phyloP scores from a whole-genome alignment of 768 basidiomycete genomes.

The Agrocybe pediades region DNA sequence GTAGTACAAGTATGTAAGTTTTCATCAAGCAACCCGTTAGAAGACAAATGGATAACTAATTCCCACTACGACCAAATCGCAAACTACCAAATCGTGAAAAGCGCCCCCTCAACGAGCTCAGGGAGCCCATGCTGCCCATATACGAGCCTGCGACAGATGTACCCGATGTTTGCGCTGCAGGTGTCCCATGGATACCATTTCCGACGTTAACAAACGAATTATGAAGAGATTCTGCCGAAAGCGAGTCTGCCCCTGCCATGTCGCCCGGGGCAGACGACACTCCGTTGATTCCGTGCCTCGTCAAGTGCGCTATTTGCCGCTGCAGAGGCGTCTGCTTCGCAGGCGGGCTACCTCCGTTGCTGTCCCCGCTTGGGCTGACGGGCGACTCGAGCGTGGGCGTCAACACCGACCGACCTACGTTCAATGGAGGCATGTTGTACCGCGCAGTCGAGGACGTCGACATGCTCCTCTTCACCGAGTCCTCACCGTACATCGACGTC shows the following conservation, averaged over 20 bases:
- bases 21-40: constrained; percentile 6
- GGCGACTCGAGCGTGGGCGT: constrained; percentile 44
- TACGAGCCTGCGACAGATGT: constrained; percentile 66
- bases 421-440: constrained; percentile 53
- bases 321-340: constrained; percentile 75
- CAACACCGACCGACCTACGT: constrained; percentile 48
- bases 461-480: constrained; percentile 46
- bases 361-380: constrained; percentile 25
- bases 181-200: constrained; percentile 43
- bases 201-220: constrained; percentile 78
- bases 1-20: not conserved
- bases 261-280: constrained; percentile 80
- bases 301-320: constrained; percentile 77
- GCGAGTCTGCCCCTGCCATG: constrained; percentile 53
- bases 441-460: constrained; percentile 48
- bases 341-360: constrained; percentile 31
- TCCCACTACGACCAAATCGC: constrained; percentile 62
- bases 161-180: constrained; percentile 46
- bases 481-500: constrained; percentile 50
- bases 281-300: constrained; percentile 81
- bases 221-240: constrained; percentile 68
- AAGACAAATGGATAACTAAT: no score
- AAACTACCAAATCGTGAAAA: constrained; percentile 79
- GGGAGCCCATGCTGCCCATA: constrained; percentile 57
- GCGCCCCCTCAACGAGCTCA: constrained; percentile 69